A percentile compares a stretch with the other conserved stretches of the same genome.
These are phyloP conservation scores for Dictyostelium citrinum DNA, from an alignment of 78 protist genomes.

Conservation along the genomic window DNA sequence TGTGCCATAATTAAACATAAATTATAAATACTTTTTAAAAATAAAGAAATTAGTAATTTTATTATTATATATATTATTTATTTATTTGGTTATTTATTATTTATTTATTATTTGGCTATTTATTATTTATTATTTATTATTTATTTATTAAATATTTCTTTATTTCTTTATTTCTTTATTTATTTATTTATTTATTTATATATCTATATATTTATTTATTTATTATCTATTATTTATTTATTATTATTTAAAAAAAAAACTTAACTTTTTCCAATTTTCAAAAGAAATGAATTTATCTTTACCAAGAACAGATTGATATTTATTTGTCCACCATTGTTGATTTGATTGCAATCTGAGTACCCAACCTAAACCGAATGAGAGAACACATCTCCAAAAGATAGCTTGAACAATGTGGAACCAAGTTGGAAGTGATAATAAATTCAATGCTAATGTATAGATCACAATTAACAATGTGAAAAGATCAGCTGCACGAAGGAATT, in stretches of 20 bases:
- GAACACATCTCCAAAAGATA: conserved; percentile 71
- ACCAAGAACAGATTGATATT: conserved; percentile 5
- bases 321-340: conserved; percentile 65
- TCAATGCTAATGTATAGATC: conserved; percentile 16
- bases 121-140: background rate
- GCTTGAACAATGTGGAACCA: conserved; percentile 75
- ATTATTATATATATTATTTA: too few relatives aligned
- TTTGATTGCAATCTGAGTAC: conserved; percentile 44
- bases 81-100: too few relatives aligned
- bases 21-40: conserved; percentile 62
- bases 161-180: background rate
- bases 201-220: too few relatives aligned
- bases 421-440: conserved; percentile 7
- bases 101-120: too few relatives aligned
- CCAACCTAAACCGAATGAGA: conserved; percentile 47
- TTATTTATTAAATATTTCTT: background rate
- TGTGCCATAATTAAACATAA: conserved; percentile 65
- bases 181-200: too few relatives aligned
- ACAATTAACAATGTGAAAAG: conserved; percentile 38
- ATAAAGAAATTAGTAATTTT: too few relatives aligned
- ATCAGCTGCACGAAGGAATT: conserved; percentile 73
- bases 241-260: background rate
- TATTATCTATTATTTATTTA: background rate
- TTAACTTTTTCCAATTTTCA: conserved; percentile 84
- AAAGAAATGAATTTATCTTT: conserved; percentile 53